Percentiles rank a stretch among this genome's conserved stretches.
phyloP scores from a whole-genome alignment of 371 early-diverging fungal species.

The Circinella minor region DNA sequence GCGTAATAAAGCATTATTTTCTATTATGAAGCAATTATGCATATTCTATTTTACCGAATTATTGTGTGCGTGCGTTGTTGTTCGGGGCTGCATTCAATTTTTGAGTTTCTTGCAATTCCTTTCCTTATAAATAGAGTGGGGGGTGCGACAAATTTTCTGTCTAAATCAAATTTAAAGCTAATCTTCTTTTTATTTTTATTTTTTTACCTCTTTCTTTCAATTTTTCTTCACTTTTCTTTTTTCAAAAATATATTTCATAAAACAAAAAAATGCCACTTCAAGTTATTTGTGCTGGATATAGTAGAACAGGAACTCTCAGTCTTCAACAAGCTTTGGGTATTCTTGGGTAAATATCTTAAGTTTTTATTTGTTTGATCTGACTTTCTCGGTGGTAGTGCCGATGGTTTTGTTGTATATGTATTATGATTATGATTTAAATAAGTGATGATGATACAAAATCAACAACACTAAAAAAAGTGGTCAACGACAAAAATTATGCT shows the following conservation, averaged over 20 bases:
- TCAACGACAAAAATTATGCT: no score
- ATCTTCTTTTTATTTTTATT: background rate
- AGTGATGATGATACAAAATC: no score
- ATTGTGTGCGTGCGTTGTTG: background rate
- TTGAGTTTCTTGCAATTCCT: slow-evolving; percentile 1
- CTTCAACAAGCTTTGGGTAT: slow-evolving; percentile 9
- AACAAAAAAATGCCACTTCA: slow-evolving; percentile 9
- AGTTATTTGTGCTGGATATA: slow-evolving; percentile 13
- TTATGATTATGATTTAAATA: no score
- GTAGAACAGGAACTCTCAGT: slow-evolving; percentile 14
- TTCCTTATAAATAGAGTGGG: background rate
- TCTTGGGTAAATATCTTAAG: slow-evolving; percentile 8
- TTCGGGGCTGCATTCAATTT: slow-evolving; percentile 4
- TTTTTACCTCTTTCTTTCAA: background rate
- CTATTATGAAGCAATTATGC: background rate
- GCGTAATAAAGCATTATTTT: background rate
- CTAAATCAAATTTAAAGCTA: background rate
- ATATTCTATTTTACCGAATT: background rate
- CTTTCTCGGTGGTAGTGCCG: no score
- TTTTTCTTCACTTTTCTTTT: background rate
- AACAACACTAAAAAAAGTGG: no score
- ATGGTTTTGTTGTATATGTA: no score
- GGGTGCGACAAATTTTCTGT: background rate
- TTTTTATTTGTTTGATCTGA: background rate
- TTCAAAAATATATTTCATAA: background rate